Evolutionary conservation across 2,329 filamentous ascomycete genomes (phyloP).

Genomic region (Aspergillus aculeatinus): DNA sequence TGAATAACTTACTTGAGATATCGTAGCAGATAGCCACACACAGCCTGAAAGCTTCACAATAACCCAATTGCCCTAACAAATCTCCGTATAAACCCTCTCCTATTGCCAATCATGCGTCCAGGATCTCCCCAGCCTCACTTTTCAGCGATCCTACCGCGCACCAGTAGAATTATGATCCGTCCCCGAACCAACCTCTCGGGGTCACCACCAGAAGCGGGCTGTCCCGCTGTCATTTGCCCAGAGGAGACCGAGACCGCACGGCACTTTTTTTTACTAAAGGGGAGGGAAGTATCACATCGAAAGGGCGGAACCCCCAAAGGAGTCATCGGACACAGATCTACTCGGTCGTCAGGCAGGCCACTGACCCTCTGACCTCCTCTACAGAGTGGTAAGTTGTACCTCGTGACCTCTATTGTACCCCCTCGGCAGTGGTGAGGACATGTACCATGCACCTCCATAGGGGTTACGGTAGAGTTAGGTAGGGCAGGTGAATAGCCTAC

Average conservation of each 20-base stretch:
- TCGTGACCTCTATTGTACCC: background rate
- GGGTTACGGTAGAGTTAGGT: too few relatives aligned
- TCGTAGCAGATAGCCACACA: too few relatives aligned
- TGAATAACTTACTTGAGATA: too few relatives aligned
- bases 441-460: background rate
- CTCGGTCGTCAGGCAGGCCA: background rate
- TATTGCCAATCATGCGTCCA: background rate
- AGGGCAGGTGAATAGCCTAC: too few relatives aligned
- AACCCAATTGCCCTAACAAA: too few relatives aligned
- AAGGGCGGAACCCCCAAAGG: background rate
- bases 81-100: background rate
- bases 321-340: background rate
- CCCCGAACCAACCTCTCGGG: conserved; percentile 12
- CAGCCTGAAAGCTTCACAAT: too few relatives aligned
- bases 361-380: background rate
- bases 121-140: conserved; percentile 12
- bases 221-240: conserved; percentile 14
- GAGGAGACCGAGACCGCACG: background rate
- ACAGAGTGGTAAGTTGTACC: background rate
- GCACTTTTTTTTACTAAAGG: background rate
- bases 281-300: background rate
- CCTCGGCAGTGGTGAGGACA: background rate
- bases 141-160: background rate
- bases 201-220: conserved; percentile 13
- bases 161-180: conserved; percentile 15